Conservation (phyloP, 768 basidiomycete genomes). For the Lentinula sp. region DNA sequence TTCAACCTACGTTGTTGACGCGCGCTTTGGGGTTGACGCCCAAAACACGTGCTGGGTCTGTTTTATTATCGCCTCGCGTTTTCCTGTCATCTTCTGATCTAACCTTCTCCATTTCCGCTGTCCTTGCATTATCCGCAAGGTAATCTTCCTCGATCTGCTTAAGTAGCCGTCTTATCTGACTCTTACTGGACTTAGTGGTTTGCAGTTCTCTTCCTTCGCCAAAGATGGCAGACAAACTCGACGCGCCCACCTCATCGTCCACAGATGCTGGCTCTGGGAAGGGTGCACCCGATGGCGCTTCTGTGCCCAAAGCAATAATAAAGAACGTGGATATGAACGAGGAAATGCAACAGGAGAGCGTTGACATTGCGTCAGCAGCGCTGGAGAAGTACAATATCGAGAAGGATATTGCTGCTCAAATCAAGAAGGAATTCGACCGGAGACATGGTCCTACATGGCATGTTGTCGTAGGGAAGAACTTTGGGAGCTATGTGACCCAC, state of each 20-base stretch:
- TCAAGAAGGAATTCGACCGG: constrained; percentile 98
- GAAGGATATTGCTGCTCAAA: constrained; percentile 96
- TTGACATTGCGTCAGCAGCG: constrained; percentile 80
- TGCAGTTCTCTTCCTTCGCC: not conserved
- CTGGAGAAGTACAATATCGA: constrained; percentile 92
- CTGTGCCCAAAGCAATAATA: constrained; percentile 78
- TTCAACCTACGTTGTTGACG: not conserved
- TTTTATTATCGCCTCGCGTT: constrained; percentile 1
- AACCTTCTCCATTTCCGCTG: not conserved
- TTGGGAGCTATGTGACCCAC: constrained; percentile 97
- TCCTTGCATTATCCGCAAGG: constrained; percentile 6
- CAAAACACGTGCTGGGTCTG: not conserved
- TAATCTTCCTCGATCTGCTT: not conserved
- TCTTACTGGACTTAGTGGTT: not conserved
- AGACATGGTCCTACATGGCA: constrained; percentile 95
- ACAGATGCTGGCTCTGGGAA: constrained; percentile 43
- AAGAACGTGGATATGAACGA: constrained; percentile 97
- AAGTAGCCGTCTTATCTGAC: not conserved
- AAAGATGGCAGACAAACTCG: constrained; percentile 15
- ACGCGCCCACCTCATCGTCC: constrained; percentile 51
- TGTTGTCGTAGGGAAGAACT: constrained; percentile 98
- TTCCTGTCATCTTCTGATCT: not conserved
- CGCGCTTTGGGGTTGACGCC: not conserved
- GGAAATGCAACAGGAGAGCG: constrained; percentile 92
- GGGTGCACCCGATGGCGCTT: constrained; percentile 23